phyloP scores from a whole-genome alignment of 1,284 basidiomycete species.

The Ceratobasidium sp. region DNA sequence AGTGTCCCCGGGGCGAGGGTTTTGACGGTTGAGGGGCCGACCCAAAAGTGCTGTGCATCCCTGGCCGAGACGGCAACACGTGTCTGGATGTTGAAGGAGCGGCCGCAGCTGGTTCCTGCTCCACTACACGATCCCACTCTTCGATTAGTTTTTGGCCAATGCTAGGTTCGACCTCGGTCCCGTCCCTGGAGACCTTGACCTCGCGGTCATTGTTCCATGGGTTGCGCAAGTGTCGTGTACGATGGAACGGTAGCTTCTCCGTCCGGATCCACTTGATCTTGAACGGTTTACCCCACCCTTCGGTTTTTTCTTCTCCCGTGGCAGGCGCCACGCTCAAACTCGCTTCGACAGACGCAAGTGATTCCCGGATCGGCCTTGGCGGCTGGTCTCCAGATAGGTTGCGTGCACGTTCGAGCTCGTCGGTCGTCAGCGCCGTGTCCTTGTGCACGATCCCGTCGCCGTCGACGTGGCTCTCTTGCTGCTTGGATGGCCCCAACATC shows the following conservation, averaged over 20 bases:
- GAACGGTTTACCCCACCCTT: conserved; percentile 81
- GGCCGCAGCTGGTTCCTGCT: conserved; percentile 13
- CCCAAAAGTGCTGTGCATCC: conserved; percentile 10
- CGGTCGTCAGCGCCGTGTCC: conserved; percentile 51
- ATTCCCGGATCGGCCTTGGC: conserved; percentile 18
- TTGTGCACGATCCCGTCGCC: conserved; percentile 54
- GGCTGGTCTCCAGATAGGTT: conserved; percentile 12
- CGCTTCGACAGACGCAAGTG: conserved; percentile 13
- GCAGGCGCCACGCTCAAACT: conserved; percentile 35
- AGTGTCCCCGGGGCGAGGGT: neutral
- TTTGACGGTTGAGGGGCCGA: conserved; percentile 22
- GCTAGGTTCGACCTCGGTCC: conserved; percentile 90
- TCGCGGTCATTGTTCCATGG: conserved; percentile 94
- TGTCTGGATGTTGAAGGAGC: neutral
- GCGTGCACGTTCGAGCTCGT: conserved; percentile 40
- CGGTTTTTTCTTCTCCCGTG: conserved; percentile 55
- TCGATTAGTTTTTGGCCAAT: conserved; percentile 80
- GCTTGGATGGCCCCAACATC: conserved; percentile 21
- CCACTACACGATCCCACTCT: conserved; percentile 71
- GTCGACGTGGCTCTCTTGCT: conserved; percentile 47
- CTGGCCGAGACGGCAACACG: conserved; percentile 22
- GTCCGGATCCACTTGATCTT: conserved; percentile 87
- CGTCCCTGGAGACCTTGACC: conserved; percentile 92
- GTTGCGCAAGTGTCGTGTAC: conserved; percentile 85
- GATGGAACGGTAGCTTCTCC: conserved; percentile 79